A percentile compares a stretch with the other conserved stretches of the same genome.
phyloP scores from a whole-genome alignment of 2,329 filamentous ascomycete species.

The Neofusicoccum laricinum region DNA sequence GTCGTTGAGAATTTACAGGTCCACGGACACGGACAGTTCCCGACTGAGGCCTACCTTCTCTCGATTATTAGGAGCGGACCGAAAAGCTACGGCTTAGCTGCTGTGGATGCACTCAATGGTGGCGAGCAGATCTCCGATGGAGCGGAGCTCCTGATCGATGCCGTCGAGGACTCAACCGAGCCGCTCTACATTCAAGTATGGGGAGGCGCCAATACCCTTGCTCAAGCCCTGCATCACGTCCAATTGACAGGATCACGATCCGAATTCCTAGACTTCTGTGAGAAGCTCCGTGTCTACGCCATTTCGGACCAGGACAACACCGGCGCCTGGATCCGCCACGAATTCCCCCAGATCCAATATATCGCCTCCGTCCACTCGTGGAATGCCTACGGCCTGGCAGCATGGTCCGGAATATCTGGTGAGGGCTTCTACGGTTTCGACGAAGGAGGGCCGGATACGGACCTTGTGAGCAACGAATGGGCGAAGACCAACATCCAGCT shows the following conservation, averaged over 20 bases:
- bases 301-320: conserved; percentile 61
- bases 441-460: conserved; percentile 47
- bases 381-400: conserved; percentile 53
- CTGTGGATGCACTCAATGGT: conserved; percentile 28
- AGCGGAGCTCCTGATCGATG: conserved; percentile 43
- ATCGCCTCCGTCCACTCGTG: conserved; percentile 56
- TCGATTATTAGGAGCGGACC: conserved; percentile 40
- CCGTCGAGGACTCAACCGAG: conserved; percentile 38
- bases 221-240: conserved; percentile 46
- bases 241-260: conserved; percentile 26
- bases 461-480: conserved; percentile 51
- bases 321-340: conserved; percentile 54
- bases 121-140: conserved; percentile 41
- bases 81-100: conserved; percentile 39
- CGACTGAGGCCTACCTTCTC: conserved; percentile 35
- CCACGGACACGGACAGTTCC: conserved; percentile 44
- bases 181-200: conserved; percentile 54
- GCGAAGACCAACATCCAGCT: conserved; percentile 54
- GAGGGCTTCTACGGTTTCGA: conserved; percentile 48
- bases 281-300: conserved; percentile 40
- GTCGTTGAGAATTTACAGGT: conserved; percentile 48
- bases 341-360: conserved; percentile 55
- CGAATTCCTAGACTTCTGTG: conserved; percentile 33
- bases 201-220: conserved; percentile 55
- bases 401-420: conserved; percentile 57